phyloP scores from a whole-genome alignment of 1,284 basidiomycete species.

The Acaromyces ingoldii region DNA sequence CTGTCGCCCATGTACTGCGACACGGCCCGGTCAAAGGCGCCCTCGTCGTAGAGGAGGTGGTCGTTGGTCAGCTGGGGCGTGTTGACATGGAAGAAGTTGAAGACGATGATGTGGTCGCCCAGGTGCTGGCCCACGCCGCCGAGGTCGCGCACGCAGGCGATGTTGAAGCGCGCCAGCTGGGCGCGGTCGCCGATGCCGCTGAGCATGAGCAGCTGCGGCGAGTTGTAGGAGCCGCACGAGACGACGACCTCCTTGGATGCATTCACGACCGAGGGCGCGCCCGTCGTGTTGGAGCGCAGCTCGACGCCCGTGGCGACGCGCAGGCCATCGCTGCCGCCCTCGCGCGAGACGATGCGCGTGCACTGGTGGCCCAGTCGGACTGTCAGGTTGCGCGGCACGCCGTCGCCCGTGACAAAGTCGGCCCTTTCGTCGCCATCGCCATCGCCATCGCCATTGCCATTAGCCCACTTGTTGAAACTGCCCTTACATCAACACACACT shows the following conservation, averaged over 20 bases:
- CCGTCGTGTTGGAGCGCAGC: constrained; percentile 20
- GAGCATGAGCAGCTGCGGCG: constrained; percentile 40
- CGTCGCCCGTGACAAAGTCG: not conserved
- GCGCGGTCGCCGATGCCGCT: constrained; percentile 30
- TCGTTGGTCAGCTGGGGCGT: not conserved
- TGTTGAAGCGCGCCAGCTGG: constrained; percentile 18
- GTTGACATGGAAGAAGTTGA: constrained; percentile 1
- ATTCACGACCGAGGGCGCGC: constrained; percentile 25
- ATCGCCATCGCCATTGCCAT: not conserved
- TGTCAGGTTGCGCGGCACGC: not conserved
- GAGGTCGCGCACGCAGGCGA: constrained; percentile 45
- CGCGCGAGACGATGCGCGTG: not conserved
- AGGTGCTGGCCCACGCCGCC: constrained; percentile 59
- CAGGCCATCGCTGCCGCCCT: not conserved
- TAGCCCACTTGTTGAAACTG: not conserved
- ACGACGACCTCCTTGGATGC: constrained; percentile 56
- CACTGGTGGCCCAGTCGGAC: not conserved
- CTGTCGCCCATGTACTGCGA: not conserved
- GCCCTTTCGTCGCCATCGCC: not conserved
- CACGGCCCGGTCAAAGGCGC: not conserved
- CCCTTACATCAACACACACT: not conserved
- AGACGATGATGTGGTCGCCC: constrained; percentile 54
- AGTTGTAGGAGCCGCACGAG: constrained; percentile 53
- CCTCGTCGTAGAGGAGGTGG: not conserved
- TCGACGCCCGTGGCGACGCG: constrained; percentile 38